Conservation (phyloP, 2,329 filamentous ascomycete genomes). For the Fusarium goolgardi region DNA sequence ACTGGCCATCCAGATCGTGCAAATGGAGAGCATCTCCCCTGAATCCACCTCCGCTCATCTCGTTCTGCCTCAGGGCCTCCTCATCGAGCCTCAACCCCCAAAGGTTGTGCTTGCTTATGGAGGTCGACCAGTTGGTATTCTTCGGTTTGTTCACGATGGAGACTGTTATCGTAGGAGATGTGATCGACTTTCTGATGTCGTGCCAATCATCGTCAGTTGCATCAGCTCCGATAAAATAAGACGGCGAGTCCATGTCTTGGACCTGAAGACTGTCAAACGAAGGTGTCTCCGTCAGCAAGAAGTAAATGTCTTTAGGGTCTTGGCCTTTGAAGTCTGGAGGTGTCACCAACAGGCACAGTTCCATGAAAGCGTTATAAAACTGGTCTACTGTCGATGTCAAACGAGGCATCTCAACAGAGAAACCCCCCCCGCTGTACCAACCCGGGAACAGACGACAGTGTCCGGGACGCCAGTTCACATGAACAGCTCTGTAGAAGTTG, state of each 20-base stretch:
- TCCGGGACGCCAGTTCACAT: conserved; percentile 6
- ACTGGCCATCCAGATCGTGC: not conserved
- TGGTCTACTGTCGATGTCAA: not conserved
- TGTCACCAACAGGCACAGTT: not conserved
- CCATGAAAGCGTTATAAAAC: not conserved
- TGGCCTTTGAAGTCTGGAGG: not conserved
- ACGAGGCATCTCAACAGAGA: conserved; percentile 21
- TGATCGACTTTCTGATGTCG: conserved; percentile 39
- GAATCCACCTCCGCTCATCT: not conserved
- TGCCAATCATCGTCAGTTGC: conserved; percentile 43
- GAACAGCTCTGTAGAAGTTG: not conserved
- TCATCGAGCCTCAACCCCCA: conserved; percentile 37
- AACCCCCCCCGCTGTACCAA: not conserved
- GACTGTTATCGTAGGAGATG: conserved; percentile 23
- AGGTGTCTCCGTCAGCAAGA: conserved; percentile 35
- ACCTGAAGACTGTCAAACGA: not conserved
- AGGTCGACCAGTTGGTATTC: conserved; percentile 33
- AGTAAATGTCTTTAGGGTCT: not conserved
- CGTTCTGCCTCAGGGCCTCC: not conserved
- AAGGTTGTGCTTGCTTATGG: conserved; percentile 29
- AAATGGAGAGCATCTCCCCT: conserved; percentile 3
- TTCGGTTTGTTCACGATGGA: not conserved
- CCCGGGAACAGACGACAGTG: conserved; percentile 19
- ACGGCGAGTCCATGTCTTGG: conserved; percentile 14
- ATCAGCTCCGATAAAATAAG: conserved; percentile 31